Conservation (phyloP, 148 eudicot genomes). For the Vaccinium macrocarpon region DNA sequence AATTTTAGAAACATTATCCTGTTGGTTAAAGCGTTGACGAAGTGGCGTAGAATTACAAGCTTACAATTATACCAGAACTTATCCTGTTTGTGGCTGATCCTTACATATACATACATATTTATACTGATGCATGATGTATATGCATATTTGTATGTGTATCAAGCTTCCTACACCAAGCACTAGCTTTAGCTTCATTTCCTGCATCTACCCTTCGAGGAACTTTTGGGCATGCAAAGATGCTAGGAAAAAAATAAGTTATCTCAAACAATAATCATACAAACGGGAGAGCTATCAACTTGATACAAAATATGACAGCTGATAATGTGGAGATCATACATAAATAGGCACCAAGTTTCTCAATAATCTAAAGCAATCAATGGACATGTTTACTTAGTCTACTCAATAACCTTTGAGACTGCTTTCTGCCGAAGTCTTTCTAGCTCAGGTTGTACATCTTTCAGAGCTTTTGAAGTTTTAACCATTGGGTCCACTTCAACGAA, state of each 20-base stretch:
- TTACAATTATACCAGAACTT: neutral
- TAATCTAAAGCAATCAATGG: neutral
- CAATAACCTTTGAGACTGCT: constrained; percentile 84
- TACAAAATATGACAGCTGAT: neutral
- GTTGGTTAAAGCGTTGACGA: neutral
- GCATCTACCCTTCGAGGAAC: neutral
- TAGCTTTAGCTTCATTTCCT: neutral
- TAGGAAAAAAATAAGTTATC: neutral
- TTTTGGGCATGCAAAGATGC: neutral
- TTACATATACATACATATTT: neutral
- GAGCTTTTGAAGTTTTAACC: constrained; percentile 85
- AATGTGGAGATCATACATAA: neutral
- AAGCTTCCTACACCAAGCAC: neutral
- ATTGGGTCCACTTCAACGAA: constrained; percentile 68
- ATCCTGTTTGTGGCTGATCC: neutral
- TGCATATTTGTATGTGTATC: neutral
- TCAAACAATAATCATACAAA: neutral
- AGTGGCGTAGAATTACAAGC: neutral
- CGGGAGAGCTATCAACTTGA: neutral
- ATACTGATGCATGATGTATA: neutral
- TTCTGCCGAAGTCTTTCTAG: constrained; percentile 93
- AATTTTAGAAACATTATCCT: neutral
- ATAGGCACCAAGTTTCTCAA: neutral
- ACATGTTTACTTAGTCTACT: constrained; percentile 1
- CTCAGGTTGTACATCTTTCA: constrained; percentile 96